A percentile compares a stretch with the other conserved stretches of the same genome.
Conservation (phyloP, 2,329 filamentous ascomycete genomes). For the Colletotrichum cereale region DNA sequence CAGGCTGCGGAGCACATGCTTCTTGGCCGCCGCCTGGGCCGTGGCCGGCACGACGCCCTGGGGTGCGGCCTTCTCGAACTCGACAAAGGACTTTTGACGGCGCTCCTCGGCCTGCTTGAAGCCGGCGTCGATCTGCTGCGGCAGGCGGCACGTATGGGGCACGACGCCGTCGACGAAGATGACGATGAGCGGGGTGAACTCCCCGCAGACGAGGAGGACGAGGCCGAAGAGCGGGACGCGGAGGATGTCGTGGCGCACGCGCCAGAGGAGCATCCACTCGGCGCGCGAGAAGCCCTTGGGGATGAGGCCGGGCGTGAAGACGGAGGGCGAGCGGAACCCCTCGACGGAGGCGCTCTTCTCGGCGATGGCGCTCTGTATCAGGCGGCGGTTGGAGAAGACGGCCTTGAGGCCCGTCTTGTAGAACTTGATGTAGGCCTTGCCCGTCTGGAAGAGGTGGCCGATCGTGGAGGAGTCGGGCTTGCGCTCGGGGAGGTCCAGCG, state of each 20-base stretch:
- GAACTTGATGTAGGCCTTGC: constrained; percentile 83
- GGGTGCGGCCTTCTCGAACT: constrained; percentile 50
- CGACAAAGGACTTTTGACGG: constrained; percentile 62
- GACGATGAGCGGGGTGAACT: constrained; percentile 87
- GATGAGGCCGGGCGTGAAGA: constrained; percentile 50
- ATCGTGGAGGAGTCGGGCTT: constrained; percentile 58
- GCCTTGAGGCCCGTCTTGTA: constrained; percentile 88
- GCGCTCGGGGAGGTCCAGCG: constrained; percentile 72
- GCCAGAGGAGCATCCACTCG: constrained; percentile 76
- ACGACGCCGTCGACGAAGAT: constrained; percentile 77
- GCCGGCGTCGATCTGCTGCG: constrained; percentile 74
- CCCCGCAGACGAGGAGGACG: constrained; percentile 82
- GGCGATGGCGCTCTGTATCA: constrained; percentile 59
- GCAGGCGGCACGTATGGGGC: constrained; percentile 86
- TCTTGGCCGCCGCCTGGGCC: constrained; percentile 45
- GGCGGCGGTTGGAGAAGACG: constrained; percentile 75
- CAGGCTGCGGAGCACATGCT: constrained; percentile 58
- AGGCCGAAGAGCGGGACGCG: constrained; percentile 84
- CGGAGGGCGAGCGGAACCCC: constrained; percentile 65
- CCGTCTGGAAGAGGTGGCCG: constrained; percentile 64
- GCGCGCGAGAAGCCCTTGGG: constrained; percentile 65
- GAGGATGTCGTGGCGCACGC: constrained; percentile 79
- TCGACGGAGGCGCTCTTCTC: constrained; percentile 65
- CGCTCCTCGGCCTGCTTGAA: constrained; percentile 67
- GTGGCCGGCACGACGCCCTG: constrained; percentile 50